These are phyloP conservation scores for Cladophialophora yegresii DNA, from an alignment of 2,329 filamentous ascomycete genomes.

Conservation along the genomic window DNA sequence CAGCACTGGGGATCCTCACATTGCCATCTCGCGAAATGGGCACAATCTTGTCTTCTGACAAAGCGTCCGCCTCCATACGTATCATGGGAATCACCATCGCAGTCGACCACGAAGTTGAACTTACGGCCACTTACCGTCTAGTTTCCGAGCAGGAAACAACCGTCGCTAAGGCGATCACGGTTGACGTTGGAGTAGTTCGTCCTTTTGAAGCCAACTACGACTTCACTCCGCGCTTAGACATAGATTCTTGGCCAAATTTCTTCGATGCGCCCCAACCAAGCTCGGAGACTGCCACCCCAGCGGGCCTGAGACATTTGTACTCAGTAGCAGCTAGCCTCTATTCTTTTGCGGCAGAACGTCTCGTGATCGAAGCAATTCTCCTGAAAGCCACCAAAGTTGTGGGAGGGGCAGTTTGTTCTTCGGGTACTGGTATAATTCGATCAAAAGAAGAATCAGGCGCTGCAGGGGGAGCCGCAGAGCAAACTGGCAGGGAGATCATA, in stretches of 20 bases:
- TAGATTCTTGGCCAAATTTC: slow-evolving; percentile 80
- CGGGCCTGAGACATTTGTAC: slow-evolving; percentile 80
- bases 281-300: slow-evolving; percentile 30
- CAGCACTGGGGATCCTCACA: slow-evolving; percentile 11
- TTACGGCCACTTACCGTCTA: slow-evolving; percentile 77
- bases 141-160: slow-evolving; percentile 77
- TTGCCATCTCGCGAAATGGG: slow-evolving; percentile 25
- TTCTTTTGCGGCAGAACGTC: slow-evolving; percentile 70
- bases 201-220: slow-evolving; percentile 94
- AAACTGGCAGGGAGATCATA: slow-evolving; percentile 11
- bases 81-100: slow-evolving; percentile 55
- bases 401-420: slow-evolving; percentile 63
- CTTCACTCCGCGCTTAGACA: slow-evolving; percentile 75
- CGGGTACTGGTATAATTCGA: slow-evolving; percentile 34
- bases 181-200: slow-evolving; percentile 71
- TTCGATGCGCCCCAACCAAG: slow-evolving; percentile 57
- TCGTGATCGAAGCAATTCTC: slow-evolving; percentile 65
- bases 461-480: background rate
- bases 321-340: slow-evolving; percentile 69
- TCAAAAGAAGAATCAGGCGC: background rate
- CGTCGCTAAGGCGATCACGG: slow-evolving; percentile 70
- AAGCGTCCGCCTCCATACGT: slow-evolving; percentile 46
- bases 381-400: slow-evolving; percentile 63
- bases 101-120: slow-evolving; percentile 66
- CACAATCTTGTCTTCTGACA: slow-evolving; percentile 40